Conservation (phyloP, 208 protist species). For the Naegleria gruberi region DNA sequence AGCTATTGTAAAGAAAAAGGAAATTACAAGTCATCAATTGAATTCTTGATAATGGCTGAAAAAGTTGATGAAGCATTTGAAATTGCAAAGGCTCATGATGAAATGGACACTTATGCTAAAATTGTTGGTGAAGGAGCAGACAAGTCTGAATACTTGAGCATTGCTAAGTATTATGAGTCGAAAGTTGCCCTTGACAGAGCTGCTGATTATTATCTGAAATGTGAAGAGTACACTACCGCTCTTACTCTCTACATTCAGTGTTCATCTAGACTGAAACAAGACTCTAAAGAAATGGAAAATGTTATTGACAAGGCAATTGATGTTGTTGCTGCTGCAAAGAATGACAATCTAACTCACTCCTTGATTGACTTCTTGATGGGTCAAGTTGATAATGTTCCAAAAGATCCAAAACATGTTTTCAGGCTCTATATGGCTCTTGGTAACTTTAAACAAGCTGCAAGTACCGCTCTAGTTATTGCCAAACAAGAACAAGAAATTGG, state of each 20-base stretch:
- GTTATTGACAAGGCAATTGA: slow-evolving; percentile 81
- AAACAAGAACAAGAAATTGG: slow-evolving; percentile 84
- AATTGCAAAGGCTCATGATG: slow-evolving; percentile 70
- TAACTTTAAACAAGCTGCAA: slow-evolving; percentile 85
- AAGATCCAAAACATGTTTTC: slow-evolving; percentile 93
- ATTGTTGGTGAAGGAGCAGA: slow-evolving; percentile 54
- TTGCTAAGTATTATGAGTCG: slow-evolving; percentile 84
- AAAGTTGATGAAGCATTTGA: slow-evolving; percentile 79
- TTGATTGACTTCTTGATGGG: slow-evolving; percentile 93
- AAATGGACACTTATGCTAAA: slow-evolving; percentile 69
- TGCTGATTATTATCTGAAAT: slow-evolving; percentile 78
- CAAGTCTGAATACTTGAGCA: slow-evolving; percentile 59
- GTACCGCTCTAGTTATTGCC: slow-evolving; percentile 88
- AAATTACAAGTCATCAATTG: slow-evolving; percentile 76
- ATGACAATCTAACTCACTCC: slow-evolving; percentile 76
- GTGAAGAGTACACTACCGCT: slow-evolving; percentile 70
- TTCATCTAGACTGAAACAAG: slow-evolving; percentile 7
- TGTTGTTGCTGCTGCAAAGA: slow-evolving; percentile 78
- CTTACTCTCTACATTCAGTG: slow-evolving; percentile 77
- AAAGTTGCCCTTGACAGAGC: slow-evolving; percentile 62
- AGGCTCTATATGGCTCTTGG: slow-evolving; percentile 89
- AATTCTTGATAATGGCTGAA: slow-evolving; percentile 91
- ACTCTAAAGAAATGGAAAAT: slow-evolving; percentile 36
- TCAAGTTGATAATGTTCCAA: slow-evolving; percentile 80
- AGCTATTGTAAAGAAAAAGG: slow-evolving; percentile 59